Base-by-base conservation (phyloP, 306 rosid genomes). In the Trichosanthes cucumerina region DNA sequence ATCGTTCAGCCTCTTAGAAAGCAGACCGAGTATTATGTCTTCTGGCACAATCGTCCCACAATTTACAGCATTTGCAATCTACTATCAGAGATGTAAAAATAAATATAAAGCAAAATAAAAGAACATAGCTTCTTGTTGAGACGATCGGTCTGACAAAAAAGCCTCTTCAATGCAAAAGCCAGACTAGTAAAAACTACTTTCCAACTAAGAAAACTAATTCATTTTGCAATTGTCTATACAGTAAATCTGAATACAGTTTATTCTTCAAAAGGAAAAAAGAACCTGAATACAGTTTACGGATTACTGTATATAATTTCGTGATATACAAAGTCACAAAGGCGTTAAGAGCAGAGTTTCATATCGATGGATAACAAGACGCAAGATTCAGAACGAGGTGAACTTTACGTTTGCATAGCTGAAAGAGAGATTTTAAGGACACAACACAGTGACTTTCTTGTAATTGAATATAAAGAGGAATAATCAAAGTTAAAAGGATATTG, bases 41-140 rank as follows among this genome's bases (percentile, higher is more conserved):
- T 87, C 89, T 0, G 96, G 90, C 10, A 89, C 91, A 83, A 83
- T 83, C 78, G 86, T 81, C 68, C 91, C 89, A 36, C 79, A 63
- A 76, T 86, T 91, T 66, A 91, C 82, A 12, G 90, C 89, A 44
- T 79, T 76, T 0, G 90, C 96, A 82, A 91, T 86, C 96, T 87
- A 86, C 59, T 23, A 65, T 19, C 68, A 38, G 59, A 76, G 12
- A 43, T 9, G 1, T 9, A 8, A 43, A 43, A 62, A 33, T 23
- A 11, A 60, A 23, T 14, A 34, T 3, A 57, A 28, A 6, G 33
- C 1, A 34, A 0, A 16, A 1, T 12, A 43, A 1, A 33, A 41
- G 2, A 69, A 24, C 71, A 33, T 52, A 16, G 23, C 8, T 6
- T 52, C 58, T 16, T 52, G 58, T 15, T 50, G 21, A 15, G 7